phyloP scores from a whole-genome alignment of 139 green algal genomes.

The Spirogloea muscicola region DNA sequence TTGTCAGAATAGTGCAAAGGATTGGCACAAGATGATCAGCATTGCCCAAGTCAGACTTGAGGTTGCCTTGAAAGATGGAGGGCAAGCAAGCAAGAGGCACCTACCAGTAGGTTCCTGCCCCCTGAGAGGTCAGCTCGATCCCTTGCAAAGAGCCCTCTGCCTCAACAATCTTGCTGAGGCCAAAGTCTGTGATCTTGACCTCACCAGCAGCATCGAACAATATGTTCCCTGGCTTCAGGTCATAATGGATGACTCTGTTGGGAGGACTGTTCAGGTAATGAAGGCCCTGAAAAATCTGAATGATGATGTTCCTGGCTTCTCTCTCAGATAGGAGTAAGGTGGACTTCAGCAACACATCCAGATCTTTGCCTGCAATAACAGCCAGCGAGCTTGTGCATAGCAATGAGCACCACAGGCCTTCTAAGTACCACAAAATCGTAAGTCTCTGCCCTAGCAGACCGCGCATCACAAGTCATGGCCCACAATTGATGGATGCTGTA shows the following conservation, averaged over 20 bases:
- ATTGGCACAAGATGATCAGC: no score
- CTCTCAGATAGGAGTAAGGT: slow-evolving; percentile 67
- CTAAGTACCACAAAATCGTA: no score
- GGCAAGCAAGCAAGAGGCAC: neutral
- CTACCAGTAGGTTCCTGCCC: slow-evolving; percentile 89
- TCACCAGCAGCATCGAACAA: slow-evolving; percentile 79
- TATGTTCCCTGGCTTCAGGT: slow-evolving; percentile 92
- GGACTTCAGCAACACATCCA: slow-evolving; percentile 72
- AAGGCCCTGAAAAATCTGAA: slow-evolving; percentile 52
- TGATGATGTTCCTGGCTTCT: slow-evolving; percentile 73
- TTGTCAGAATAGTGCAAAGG: no score
- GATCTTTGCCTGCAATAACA: slow-evolving; percentile 61
- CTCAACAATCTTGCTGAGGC: slow-evolving; percentile 74
- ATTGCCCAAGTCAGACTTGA: no score
- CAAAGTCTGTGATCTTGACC: slow-evolving; percentile 95
- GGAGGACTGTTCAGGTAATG: slow-evolving; percentile 32
- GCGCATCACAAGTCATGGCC: no score
- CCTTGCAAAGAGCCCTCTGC: neutral
- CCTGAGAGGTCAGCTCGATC: slow-evolving; percentile 91
- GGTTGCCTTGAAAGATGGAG: no score
- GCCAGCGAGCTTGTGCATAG: no score
- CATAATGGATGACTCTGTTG: slow-evolving; percentile 84
- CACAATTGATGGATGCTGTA: no score
- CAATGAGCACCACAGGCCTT: no score
- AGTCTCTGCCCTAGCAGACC: no score